Evolutionary conservation across 2,329 filamentous ascomycete genomes (phyloP), one percentile per base, ranked within the genome.

Genomic region (Pochonia chlamydosporia): DNA sequence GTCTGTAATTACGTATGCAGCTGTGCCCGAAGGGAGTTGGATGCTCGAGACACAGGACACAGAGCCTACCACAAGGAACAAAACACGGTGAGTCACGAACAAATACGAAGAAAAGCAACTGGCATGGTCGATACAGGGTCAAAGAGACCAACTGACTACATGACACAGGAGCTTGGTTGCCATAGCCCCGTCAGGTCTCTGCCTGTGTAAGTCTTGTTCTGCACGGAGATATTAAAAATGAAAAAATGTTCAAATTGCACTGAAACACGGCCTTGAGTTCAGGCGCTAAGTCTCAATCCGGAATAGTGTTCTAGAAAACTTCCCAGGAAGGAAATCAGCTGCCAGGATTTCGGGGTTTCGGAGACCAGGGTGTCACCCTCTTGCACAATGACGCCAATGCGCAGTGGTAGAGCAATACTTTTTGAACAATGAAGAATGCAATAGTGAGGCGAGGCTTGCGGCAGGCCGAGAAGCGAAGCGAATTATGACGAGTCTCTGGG

Each of bases 241-340:
- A 11, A 36, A 36, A 18, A 36, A 20, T 4, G 20, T n/a, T 14
- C 42, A 44, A 44, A 44, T 44, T 37, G 26, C 31, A 9, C 30
- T 44, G 42, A 44, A 37, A 44, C 42, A 44, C 18, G 30, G 33
- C 30, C 42, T 14, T 30, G 42, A 37, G 23, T 20, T 9, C 8
- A 4, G 20, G 20, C 3, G 13, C 42, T 18, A 37, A 18, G n/a
- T 13, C 42, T 31, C 3, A 37, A 44, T 16, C 5, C 6, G 31
- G 42, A 44, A 21, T 44, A 37, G 42, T 16, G 31, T 36, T 44
- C 42, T 44, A 20, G 42, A 44, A 44, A 24, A 20, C 24, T 44
- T 23, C 42, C 42, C 21, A 44, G 20, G n/a, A 25, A 28, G 42
- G 42, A 44, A 44, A 44, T 20, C 25, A 35, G 42, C 21, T 13